These are phyloP conservation scores for Calocera viscosa DNA, from an alignment of 768 basidiomycete species.

Conservation along the genomic window DNA sequence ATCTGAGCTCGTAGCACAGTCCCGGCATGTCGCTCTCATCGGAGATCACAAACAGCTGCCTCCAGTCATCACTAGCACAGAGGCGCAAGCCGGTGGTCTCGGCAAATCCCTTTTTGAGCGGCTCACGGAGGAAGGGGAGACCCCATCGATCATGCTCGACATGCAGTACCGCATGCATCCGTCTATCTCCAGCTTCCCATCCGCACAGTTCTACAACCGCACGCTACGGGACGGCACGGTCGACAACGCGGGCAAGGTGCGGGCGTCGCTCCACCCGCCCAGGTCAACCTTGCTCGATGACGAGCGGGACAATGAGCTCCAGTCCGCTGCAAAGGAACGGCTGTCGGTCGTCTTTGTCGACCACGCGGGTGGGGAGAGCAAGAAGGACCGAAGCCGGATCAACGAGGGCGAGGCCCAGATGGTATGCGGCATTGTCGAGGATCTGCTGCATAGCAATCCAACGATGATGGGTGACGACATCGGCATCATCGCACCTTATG, in stretches of 20 bases:
- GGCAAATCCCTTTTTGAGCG: conserved; percentile 79
- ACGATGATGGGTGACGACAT: conserved; percentile 64
- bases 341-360: conserved; percentile 71
- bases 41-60: conserved; percentile 97
- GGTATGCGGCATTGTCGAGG: conserved; percentile 68
- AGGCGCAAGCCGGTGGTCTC: conserved; percentile 61
- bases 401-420: conserved; percentile 70
- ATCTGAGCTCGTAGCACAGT: conserved; percentile 34
- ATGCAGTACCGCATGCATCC: conserved; percentile 97
- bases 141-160: conserved; percentile 86
- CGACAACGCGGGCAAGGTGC: conserved; percentile 36
- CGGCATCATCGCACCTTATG: conserved; percentile 87
- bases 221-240: conserved; percentile 65
- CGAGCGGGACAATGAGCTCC: conserved; percentile 24
- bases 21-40: conserved; percentile 71
- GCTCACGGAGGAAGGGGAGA: conserved; percentile 57
- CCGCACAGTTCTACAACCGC: conserved; percentile 65
- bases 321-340: conserved; percentile 30
- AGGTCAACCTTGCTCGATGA: conserved; percentile 26
- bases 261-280: conserved; percentile 48
- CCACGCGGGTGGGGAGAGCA: conserved; percentile 56
- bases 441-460: conserved; percentile 61
- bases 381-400: conserved; percentile 56
- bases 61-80: conserved; percentile 66
- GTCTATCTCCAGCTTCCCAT: conserved; percentile 74